Base-by-base conservation (phyloP, 306 rosid species). In the Glycine latifolia region DNA sequence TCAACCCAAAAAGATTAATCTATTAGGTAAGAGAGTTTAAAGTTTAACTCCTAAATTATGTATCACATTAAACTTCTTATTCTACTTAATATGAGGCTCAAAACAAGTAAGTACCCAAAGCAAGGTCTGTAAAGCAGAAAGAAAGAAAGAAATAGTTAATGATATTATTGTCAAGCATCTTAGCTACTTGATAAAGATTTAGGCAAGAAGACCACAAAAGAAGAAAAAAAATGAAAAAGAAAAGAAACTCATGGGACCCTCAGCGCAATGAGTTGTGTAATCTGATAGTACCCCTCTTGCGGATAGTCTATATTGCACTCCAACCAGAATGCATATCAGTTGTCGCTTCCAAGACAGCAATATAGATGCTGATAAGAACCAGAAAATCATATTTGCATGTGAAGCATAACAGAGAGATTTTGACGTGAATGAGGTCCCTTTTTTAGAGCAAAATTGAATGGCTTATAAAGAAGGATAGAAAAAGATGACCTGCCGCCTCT, bases 241-340 rank as follows among this genome's bases (percentile, higher is more conserved):
- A 58, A 2, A 17, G 3, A 17, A 10, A 31, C 43, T 5, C 0
- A n/a, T 62, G 44, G 46, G 68, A 33, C 68, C 46, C 68, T 62
- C 3, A 33, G 46, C 9, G 46, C 68, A 62, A 31, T 33, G 46
- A 62, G 68, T 62, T 62, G 16, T 62, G 68, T 6, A 62, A 62
- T 62, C 46, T 62, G 46, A 62, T 62, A 12, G 68, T 33, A 62
- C 46, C 15, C 4, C 68, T 62, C 68, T 11, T 35, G 46, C 10
- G 46, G n/a, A 62, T 62, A 60, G n/a, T 26, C 67, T 60, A 26
- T 26, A 60, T 26, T 60, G 67, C 67, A 11, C 16, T 62, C 68
- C 68, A 62, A 26, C 67, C 67, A 61, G 41, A 62, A 33, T 11
- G 44, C 68, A 62, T 62, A 62, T 62, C 44, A 62, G 46, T 62